Evolutionary conservation across 2,329 filamentous ascomycete genomes (phyloP).

Genomic region (Pseudogymnoascus sp.): DNA sequence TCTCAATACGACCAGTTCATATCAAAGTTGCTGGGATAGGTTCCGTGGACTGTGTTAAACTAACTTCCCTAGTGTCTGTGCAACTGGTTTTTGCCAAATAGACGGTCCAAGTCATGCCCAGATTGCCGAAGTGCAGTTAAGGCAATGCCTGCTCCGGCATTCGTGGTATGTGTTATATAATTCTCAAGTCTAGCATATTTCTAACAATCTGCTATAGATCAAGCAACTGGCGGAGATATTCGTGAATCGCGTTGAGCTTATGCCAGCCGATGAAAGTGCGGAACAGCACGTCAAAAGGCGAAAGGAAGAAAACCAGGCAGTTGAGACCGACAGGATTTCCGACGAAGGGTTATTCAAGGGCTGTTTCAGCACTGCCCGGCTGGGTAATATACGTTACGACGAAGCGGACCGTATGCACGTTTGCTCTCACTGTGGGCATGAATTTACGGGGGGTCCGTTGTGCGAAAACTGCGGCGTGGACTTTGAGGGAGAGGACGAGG

Average conservation of each 20-base stretch:
- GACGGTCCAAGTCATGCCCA: constrained; percentile 58
- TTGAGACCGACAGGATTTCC: constrained; percentile 53
- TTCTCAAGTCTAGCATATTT: background rate
- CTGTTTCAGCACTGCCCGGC: constrained; percentile 25
- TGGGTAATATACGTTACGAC: constrained; percentile 37
- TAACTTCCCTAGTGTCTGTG: constrained; percentile 29
- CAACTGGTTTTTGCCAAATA: constrained; percentile 35
- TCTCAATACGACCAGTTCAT: background rate
- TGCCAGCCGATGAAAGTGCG: constrained; percentile 56
- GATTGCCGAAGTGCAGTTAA: constrained; percentile 57
- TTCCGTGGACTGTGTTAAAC: background rate
- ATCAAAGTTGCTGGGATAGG: background rate
- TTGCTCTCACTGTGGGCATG: constrained; percentile 57
- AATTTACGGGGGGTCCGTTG: constrained; percentile 50
- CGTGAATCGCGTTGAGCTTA: constrained; percentile 50
- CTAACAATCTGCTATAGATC: constrained; percentile 38
- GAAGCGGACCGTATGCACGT: constrained; percentile 53
- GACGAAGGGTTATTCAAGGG: constrained; percentile 57
- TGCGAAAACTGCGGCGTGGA: constrained; percentile 52
- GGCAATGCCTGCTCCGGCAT: constrained; percentile 56
- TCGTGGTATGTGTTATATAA: constrained; percentile 41
- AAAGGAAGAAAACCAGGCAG: constrained; percentile 50
- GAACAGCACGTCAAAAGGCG: constrained; percentile 53
- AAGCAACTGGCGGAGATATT: constrained; percentile 60
- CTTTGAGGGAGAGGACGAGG: constrained; percentile 36